Base-by-base conservation (phyloP, 805 yeast species). In the Candida insectorum region DNA sequence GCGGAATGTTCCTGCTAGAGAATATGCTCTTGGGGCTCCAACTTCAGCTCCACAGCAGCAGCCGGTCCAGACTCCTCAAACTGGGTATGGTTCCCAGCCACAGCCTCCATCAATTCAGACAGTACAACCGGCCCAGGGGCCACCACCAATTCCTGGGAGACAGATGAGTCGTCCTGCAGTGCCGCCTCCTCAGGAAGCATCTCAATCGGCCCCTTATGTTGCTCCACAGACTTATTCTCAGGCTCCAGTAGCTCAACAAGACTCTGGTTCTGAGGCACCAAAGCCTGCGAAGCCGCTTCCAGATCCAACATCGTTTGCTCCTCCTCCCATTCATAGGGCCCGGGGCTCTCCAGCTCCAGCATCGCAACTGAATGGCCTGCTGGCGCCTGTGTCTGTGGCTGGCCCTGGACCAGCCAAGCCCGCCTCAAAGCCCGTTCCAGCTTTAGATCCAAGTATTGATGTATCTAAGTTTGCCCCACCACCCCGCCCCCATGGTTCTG, bases 281-380 rank as follows among this genome's bases (percentile, higher is more conserved):
- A 30, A 19, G 17, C 54, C 54, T 5, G 46, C 40, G 20, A 40
- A 39, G 17, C 60, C 59, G 7, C 45, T 56, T 4, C 63, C 65
- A 1, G 71, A 65, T 33, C 58, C 66, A 2, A 44, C 54, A 5
- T 40, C 52, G 23, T 62, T 68, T 44, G 60, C 69, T 0, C 69
- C 73, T 5, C 73, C 73, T 3, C 71, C 71, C 2, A 40, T 62
- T 7, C 71, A 57, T 35, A 56, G 41, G 36, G 54, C 47, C 14
- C 42, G 65, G 21, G 61, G 51, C 9, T 13, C 19, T 7, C 15
- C 36, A 12, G 17, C 29, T 11, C 13, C 37, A 2, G 33, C 33
- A 3, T 12, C 32, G 23, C 23, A 20, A 20, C 23, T 11, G 8
- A 8, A 8, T 8, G 23, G 10, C 10, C 23, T 20, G 10, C 11